These are phyloP conservation scores for Candida andamanensis DNA, from an alignment of 805 yeast genomes.

Conservation along the genomic window DNA sequence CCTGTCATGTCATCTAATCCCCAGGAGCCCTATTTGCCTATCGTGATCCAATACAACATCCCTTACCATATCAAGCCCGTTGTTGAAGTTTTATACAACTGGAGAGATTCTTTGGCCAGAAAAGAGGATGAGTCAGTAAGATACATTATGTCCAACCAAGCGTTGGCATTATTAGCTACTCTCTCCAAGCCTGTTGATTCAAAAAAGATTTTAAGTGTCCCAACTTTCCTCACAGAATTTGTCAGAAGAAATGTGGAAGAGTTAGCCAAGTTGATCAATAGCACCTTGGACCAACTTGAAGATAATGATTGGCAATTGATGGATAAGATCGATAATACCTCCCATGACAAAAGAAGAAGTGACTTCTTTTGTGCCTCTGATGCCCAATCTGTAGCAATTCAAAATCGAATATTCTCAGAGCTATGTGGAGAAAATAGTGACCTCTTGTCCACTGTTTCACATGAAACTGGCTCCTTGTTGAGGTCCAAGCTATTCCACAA, in stretches of 20 bases:
- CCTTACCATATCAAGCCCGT: conserved; percentile 49
- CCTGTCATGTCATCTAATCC: conserved; percentile 44
- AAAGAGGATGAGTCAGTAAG: conserved; percentile 77
- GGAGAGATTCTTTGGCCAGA: conserved; percentile 83
- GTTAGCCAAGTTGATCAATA: conserved; percentile 53
- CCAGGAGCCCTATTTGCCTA: conserved; percentile 59
- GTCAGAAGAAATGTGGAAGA: conserved; percentile 55
- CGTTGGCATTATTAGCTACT: conserved; percentile 57
- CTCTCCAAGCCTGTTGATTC: conserved; percentile 52
- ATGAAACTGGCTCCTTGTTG: conserved; percentile 6
- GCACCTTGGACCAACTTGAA: conserved; percentile 28
- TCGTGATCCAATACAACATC: conserved; percentile 63
- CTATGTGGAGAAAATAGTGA: conserved; percentile 9
- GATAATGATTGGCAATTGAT: conserved; percentile 34
- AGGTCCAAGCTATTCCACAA: conserved; percentile 15
- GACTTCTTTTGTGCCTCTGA: too few relatives aligned
- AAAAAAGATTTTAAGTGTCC: conserved; percentile 47
- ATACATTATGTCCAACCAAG: conserved; percentile 77
- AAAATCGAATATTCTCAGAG: conserved; percentile 8
- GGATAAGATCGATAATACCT: conserved; percentile 19
- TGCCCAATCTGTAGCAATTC: conserved; percentile 4
- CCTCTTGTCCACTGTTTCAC: conserved; percentile 6
- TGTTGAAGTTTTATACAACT: conserved; percentile 58
- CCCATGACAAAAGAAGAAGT: too few relatives aligned
- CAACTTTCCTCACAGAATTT: conserved; percentile 44